Evolutionary conservation across 805 yeast genomes (phyloP), one percentile per base, ranked within the genome.

Genomic region (Barnettozyma californica): DNA sequence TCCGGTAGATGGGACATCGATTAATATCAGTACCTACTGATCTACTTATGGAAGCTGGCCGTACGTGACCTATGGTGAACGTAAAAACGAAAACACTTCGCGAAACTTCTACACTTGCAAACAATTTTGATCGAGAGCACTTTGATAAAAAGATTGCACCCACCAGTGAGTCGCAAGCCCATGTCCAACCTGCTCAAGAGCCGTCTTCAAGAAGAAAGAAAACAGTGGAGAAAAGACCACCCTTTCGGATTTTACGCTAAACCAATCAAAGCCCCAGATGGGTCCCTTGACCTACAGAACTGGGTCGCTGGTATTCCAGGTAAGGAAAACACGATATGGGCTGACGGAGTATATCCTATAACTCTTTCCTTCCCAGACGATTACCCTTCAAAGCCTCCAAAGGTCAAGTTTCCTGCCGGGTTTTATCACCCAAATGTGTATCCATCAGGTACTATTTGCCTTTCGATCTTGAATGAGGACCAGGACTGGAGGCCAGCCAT

Each of bases 301-400:
- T 94, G 99, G 99, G 81, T 80, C 14, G 95, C 96, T 16, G 98
- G 98, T 23, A 86, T 94, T 47, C 99, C 99, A 9, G 99, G 99
- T 10, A 91, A 87, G 65, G 74, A 80, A 37, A 80, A 80, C 54
- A 90, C 99, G 2, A 60, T 82, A 18, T 94, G 98, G 98, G 88
- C 79, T 23, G 87, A 86, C 45, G 98, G 92, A n/a, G 79, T 84
- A 0, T 94, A 81, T 64, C 96, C 97, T 13, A 71, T 94, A 35
- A 80, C 90, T 2, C 81, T 94, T 34, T 68, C 74, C 9, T 94
- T 94, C 67, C 89, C 97, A 1, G 86, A 82, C 46, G 98, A 92
- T 52, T 94, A 89, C 63, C 99, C 99, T 2, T 85, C 96, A 8
- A 92, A 92, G 65, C 99, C 99, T 1, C 98, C 98, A 38, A 90